Evolutionary conservation across 139 green algal genomes (phyloP).

Genomic region (Tetradesmus lagerheimii): DNA sequence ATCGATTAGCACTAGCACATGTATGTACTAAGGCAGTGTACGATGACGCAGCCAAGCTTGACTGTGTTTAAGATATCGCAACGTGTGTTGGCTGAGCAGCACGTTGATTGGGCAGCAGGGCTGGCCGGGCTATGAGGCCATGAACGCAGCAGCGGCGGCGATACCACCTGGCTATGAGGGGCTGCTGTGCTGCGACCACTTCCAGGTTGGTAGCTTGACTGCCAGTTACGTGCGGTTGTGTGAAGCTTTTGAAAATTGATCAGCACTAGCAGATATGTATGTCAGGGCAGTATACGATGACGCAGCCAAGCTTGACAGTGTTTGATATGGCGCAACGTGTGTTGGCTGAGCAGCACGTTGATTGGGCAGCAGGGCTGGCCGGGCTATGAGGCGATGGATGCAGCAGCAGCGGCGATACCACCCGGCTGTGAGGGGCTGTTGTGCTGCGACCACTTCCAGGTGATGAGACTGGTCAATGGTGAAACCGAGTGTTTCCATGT

Average conservation of each 20-base stretch:
- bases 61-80: no score
- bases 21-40: no score
- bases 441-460: conserved; percentile 88
- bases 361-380: conserved; percentile 29
- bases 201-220: conserved; percentile 63
- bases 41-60: no score
- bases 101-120: background rate
- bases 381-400: conserved; percentile 71
- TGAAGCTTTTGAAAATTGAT: no score
- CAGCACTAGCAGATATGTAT: no score
- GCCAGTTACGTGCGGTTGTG: background rate
- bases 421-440: conserved; percentile 80
- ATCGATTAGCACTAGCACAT: no score
- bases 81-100: conserved; percentile 65
- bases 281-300: no score
- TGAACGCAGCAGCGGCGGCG: conserved; percentile 71
- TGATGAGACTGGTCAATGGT: no score
- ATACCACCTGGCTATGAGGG: conserved; percentile 81
- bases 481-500: no score
- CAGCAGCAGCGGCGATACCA: conserved; percentile 69
- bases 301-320: no score
- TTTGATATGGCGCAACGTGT: no score
- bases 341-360: conserved; percentile 57
- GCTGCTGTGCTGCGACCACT: conserved; percentile 82
- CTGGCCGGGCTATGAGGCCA: conserved; percentile 59